phyloP scores from a whole-genome alignment of 2,329 filamentous ascomycete genomes.

The Sporothrix phasma region DNA sequence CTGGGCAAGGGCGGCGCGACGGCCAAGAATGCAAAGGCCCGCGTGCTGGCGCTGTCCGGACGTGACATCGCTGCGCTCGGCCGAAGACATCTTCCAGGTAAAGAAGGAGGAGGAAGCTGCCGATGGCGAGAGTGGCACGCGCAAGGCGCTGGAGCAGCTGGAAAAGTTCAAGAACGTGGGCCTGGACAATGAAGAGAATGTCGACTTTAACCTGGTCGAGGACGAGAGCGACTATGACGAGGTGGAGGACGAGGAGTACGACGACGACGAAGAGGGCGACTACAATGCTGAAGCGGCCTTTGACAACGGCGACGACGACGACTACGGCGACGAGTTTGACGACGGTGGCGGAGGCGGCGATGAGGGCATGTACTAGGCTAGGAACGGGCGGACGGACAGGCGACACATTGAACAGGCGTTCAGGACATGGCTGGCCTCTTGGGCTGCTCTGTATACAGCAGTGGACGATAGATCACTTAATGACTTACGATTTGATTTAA shows the following conservation, averaged over 20 bases:
- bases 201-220: constrained; percentile 39
- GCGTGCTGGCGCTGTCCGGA: constrained; percentile 35
- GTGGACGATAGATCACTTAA: neutral
- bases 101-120: constrained; percentile 1
- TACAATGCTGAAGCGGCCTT: constrained; percentile 54
- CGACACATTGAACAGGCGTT: neutral
- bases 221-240: constrained; percentile 39
- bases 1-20: constrained; percentile 15
- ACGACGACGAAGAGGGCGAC: constrained; percentile 51
- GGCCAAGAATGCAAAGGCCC: constrained; percentile 27
- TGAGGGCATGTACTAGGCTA: constrained; percentile 21
- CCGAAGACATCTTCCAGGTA: constrained; percentile 40
- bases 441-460: neutral
- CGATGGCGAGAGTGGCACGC: constrained; percentile 18
- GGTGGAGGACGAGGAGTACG: constrained; percentile 39
- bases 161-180: constrained; percentile 34
- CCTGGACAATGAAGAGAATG: constrained; percentile 29
- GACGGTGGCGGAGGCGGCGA: constrained; percentile 36
- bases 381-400: too few relatives aligned
- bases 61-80: constrained; percentile 39
- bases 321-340: constrained; percentile 37
- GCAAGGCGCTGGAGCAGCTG: constrained; percentile 36
- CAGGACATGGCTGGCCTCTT: neutral
- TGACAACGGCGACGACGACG: constrained; percentile 46
- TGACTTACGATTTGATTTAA: neutral